Evolutionary conservation across 352 stramenopile genomes (phyloP), one percentile per base, ranked within the genome.

Genomic region (Phytopythium delawarense): DNA sequence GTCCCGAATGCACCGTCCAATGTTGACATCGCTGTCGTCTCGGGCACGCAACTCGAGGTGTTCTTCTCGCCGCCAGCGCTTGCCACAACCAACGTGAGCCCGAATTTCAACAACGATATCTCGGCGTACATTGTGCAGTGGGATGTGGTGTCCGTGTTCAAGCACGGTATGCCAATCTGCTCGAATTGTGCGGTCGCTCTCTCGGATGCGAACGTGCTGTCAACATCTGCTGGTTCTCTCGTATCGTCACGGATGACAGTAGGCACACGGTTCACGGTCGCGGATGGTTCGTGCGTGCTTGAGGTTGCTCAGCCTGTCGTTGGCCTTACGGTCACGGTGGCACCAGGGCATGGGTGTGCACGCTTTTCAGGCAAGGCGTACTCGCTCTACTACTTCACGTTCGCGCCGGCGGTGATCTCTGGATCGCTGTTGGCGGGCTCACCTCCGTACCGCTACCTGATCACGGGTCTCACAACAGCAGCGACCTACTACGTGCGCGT

Each of bases 401-500:
- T 71, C 59, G 42, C 67, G 20, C 80, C 80, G 0, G 67, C 61
- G 2, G 58, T 87, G 11, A 64, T 96, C 1, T 78, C 78, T 1
- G 88, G 84, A 2, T 51, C 72, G 18, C 46, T 75, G 15, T 85
- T 96, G 49, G 72, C 81, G 16, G 92, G 86, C 25, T 81, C 88
- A 1, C 90, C 88, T 15, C 92, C 92, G 7, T 97, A 88, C 64
- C 75, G 72, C 15, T 89, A 89, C 39, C 59, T 93, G 20, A 91
- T 98, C 59, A 66, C 83, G 8, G 69, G 70, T 16, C 80, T 98
- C 42, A 66, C 65, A 11, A 63, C 77, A 6, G 68, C 61, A 21
- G 89, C 76, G 56, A 81, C 76, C 23, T 98, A 98, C 71, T 98
- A 94, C 71, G 84, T 98, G 2, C 82, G 94, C 6, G 84, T 99